Conservation (phyloP, 257 asterid species). For the Eustoma russellianum region DNA sequence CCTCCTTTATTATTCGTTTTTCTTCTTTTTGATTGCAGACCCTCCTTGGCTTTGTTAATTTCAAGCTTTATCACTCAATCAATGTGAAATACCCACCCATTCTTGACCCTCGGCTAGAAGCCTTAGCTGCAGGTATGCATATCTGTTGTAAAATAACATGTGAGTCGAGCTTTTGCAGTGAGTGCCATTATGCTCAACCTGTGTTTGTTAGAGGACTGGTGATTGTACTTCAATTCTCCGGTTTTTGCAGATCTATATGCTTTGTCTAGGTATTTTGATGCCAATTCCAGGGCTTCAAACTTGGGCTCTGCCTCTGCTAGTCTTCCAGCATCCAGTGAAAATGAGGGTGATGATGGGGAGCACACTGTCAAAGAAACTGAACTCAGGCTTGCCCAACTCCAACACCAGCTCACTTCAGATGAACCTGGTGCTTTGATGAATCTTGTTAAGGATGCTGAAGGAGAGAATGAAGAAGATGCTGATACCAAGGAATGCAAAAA, state of each 20-base stretch:
- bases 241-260: slow-evolving; percentile 84
- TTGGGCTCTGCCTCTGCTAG: slow-evolving; percentile 22
- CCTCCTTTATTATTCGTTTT: slow-evolving; percentile 1
- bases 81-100: slow-evolving; percentile 81
- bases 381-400: slow-evolving; percentile 88
- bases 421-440: slow-evolving; percentile 87
- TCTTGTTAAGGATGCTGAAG: slow-evolving; percentile 50
- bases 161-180: neutral
- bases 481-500: slow-evolving; percentile 65
- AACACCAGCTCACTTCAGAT: slow-evolving; percentile 78
- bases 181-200: neutral
- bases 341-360: slow-evolving; percentile 23
- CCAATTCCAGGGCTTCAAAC: slow-evolving; percentile 37
- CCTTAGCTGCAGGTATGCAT: slow-evolving; percentile 68
- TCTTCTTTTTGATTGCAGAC: slow-evolving; percentile 44
- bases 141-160: neutral
- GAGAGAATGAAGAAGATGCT: slow-evolving; percentile 59
- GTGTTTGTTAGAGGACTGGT: too few relatives aligned
- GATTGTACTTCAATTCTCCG: slow-evolving; percentile 7
- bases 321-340: slow-evolving; percentile 30
- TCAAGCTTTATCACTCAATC: slow-evolving; percentile 63
- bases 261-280: slow-evolving; percentile 71
- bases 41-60: slow-evolving; percentile 67
- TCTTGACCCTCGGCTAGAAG: slow-evolving; percentile 83
- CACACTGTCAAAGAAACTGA: slow-evolving; percentile 52